Conservation (phyloP, 2,329 filamentous ascomycete genomes). For the Sclerotinia sclerotiorum region DNA sequence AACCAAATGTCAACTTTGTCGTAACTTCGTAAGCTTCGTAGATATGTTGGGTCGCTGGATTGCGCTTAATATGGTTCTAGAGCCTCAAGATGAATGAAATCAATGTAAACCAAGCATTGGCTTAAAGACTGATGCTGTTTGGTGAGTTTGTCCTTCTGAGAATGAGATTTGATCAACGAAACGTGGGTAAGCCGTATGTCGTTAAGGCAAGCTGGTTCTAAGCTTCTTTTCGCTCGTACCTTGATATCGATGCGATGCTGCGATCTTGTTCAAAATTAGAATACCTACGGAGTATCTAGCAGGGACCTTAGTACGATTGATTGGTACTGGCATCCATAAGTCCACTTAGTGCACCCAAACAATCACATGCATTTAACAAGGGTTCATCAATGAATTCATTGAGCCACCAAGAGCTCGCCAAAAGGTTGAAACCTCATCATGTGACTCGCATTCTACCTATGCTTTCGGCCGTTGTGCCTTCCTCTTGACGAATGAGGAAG, state of each 20-base stretch:
- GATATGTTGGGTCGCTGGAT: background rate
- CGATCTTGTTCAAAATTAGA: conserved; percentile 15
- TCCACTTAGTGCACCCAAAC: conserved; percentile 18
- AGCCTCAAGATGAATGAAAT: conserved; percentile 7
- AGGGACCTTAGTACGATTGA: too few relatives aligned
- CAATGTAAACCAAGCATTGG: conserved; percentile 14
- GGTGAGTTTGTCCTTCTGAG: background rate
- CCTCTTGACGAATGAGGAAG: background rate
- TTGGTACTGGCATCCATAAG: conserved; percentile 19
- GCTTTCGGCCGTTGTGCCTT: background rate
- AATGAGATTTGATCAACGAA: conserved; percentile 14
- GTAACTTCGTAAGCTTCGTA: conserved; percentile 15
- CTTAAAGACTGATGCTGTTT: conserved; percentile 1
- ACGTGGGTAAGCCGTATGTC: background rate
- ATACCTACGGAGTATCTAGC: background rate
- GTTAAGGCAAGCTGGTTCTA: conserved; percentile 7
- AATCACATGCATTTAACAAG: conserved; percentile 18
- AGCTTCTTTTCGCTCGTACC: conserved; percentile 8
- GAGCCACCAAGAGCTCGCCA: background rate
- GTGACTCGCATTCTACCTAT: background rate
- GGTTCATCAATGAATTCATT: background rate
- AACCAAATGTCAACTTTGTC: conserved; percentile 1
- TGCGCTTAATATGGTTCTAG: conserved; percentile 5
- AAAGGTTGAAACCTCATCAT: background rate
- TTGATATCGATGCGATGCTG: conserved; percentile 8